These are phyloP conservation scores for Galerina marginata DNA, from an alignment of 768 basidiomycete genomes.

Conservation along the genomic window DNA sequence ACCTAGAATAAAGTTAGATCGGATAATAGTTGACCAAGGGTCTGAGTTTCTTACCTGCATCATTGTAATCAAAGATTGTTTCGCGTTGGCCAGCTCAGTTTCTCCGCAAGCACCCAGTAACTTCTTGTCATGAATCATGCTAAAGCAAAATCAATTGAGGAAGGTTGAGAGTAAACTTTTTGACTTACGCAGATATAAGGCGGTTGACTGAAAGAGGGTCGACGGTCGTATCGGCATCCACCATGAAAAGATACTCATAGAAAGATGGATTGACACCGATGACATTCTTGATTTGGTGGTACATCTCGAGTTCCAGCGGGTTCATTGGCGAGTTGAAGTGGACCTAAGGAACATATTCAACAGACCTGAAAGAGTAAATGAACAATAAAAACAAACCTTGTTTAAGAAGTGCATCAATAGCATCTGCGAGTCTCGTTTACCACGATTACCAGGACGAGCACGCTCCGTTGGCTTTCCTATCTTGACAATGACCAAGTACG, in stretches of 20 bases:
- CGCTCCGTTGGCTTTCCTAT: slow-evolving; percentile 95
- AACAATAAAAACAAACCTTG: slow-evolving; percentile 58
- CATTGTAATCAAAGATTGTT: slow-evolving; percentile 96
- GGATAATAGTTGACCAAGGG: neutral
- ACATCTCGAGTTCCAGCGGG: slow-evolving; percentile 96
- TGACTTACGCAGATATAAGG: slow-evolving; percentile 87
- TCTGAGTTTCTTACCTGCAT: slow-evolving; percentile 69
- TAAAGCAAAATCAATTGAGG: slow-evolving; percentile 33
- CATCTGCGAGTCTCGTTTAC: slow-evolving; percentile 98
- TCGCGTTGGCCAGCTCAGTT: slow-evolving; percentile 89
- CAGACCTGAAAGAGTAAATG: neutral
- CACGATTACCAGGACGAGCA: slow-evolving; percentile 92
- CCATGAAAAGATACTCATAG: slow-evolving; percentile 94
- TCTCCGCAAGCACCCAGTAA: slow-evolving; percentile 95
- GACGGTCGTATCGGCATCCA: slow-evolving; percentile 96
- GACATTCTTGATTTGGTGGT: slow-evolving; percentile 99
- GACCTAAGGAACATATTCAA: slow-evolving; percentile 55
- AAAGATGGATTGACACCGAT: slow-evolving; percentile 99
- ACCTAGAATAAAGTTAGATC: slow-evolving; percentile 52
- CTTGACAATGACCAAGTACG: slow-evolving; percentile 91
- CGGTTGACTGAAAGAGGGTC: slow-evolving; percentile 87
- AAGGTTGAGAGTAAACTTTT: neutral
- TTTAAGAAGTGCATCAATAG: slow-evolving; percentile 97
- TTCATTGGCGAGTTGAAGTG: slow-evolving; percentile 98
- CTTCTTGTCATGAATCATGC: slow-evolving; percentile 97